Evolutionary conservation across 2,329 filamentous ascomycete genomes (phyloP).

Genomic region (Aspergillus novoparasiticus): DNA sequence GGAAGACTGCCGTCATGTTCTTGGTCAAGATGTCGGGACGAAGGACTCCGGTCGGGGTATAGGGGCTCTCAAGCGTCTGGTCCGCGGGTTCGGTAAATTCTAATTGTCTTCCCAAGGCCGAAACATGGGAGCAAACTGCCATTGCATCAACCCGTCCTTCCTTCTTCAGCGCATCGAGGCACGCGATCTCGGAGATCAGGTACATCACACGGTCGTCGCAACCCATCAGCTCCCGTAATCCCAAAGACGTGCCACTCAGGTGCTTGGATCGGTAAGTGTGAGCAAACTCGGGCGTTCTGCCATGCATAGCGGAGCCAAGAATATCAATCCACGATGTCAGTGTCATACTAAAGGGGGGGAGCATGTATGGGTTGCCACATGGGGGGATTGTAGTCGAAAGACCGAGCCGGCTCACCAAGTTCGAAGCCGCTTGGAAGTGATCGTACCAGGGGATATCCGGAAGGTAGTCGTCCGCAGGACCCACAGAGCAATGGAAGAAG

Average conservation of each 20-base stretch:
- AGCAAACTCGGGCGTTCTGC: slow-evolving; percentile 81
- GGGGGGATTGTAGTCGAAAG: slow-evolving; percentile 70
- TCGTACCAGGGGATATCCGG: slow-evolving; percentile 96
- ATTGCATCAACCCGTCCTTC: slow-evolving; percentile 80
- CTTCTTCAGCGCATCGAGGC: slow-evolving; percentile 83
- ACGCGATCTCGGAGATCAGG: slow-evolving; percentile 94
- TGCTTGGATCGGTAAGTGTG: slow-evolving; percentile 97
- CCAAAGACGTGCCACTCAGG: slow-evolving; percentile 65
- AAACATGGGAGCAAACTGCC: slow-evolving; percentile 84
- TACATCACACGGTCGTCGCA: slow-evolving; percentile 98
- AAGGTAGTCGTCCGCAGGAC: slow-evolving; percentile 78
- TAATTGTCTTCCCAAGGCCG: slow-evolving; percentile 83
- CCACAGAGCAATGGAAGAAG: slow-evolving; percentile 93
- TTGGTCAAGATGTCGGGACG: slow-evolving; percentile 79
- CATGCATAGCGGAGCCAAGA: slow-evolving; percentile 88
- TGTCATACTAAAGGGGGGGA: slow-evolving; percentile 92
- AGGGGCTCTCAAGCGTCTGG: slow-evolving; percentile 62
- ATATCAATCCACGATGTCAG: slow-evolving; percentile 92
- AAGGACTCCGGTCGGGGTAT: slow-evolving; percentile 63
- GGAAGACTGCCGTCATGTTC: slow-evolving; percentile 90
- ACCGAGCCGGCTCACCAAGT: slow-evolving; percentile 81
- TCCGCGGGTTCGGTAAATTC: slow-evolving; percentile 73
- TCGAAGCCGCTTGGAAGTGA: slow-evolving; percentile 90
- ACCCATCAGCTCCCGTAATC: slow-evolving; percentile 91
- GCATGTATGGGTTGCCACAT: slow-evolving; percentile 59